Evolutionary conservation across 768 basidiomycete species (phyloP), one percentile per base, ranked within the genome.

Genomic region (Rossbeevera mucosa): DNA sequence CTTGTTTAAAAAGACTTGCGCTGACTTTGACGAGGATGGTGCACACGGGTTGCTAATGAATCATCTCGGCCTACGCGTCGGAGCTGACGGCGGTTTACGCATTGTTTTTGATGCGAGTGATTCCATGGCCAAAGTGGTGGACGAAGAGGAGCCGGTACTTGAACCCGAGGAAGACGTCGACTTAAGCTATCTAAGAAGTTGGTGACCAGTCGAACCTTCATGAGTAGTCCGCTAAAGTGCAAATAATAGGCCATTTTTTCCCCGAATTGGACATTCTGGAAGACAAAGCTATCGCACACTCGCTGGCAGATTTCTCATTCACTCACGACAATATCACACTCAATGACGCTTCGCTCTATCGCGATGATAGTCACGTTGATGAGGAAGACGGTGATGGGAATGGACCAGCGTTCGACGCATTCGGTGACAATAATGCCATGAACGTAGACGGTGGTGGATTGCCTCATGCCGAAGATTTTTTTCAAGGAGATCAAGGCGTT

Each of bases 21-120:
- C 91, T 21, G 96, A 99, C 65, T 98, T 99, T 63, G 96, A 99
- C 66, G 96, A 99, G 69, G 96, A 94, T 38, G 95, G 96, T 44
- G 96, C 96, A 0, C 86, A 91, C 54, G 96, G 96, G 11, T 72
- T 99, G 44, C 73, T 99, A 28, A 95, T 98, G 94, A 98, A 99
- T 64, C 96, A 99, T 64, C 76, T 99, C 38, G 79, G 80, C 47
- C 62, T 91, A 49, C 88, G 87, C 18, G 74, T 86, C 1, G 89
- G 88, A 3, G 80, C 79, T 16, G 91, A 94, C 53, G 88, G 89
- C 4, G 83, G 82, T 36, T 76, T 97, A 67, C 77, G 93, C 53
- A 88, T 99, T 47, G 90, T 98, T 24, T 99, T 99, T 60, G 95
- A 98, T 67, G 94, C 94, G 5, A 87, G 94, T 51, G 95, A 97